phyloP scores from a whole-genome alignment of 2,329 filamentous ascomycete species.

The Stagonosporopsis chrysanthemi region DNA sequence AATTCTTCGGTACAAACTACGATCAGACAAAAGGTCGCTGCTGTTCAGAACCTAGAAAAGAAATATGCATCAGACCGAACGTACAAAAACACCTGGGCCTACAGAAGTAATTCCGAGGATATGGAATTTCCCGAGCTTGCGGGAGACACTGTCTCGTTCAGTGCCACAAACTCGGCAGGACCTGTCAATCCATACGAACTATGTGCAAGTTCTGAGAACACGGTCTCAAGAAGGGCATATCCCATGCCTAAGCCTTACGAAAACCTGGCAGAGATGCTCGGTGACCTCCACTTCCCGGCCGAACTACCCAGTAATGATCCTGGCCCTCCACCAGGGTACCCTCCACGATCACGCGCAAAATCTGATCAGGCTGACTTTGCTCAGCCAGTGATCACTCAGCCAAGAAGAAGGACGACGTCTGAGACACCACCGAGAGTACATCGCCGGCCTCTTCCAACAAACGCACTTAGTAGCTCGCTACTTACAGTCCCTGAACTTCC shows the following conservation, averaged over 20 bases:
- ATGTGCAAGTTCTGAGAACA: background rate
- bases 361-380: background rate
- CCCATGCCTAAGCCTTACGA: background rate
- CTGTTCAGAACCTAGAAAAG: background rate
- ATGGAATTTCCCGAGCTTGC: conserved; percentile 18
- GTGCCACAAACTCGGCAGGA: conserved; percentile 29
- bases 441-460: conserved; percentile 12
- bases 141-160: conserved; percentile 21
- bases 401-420: conserved; percentile 1
- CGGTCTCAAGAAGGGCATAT: background rate
- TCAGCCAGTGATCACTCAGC: background rate
- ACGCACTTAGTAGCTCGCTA: conserved; percentile 15
- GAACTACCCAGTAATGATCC: conserved; percentile 19
- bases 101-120: background rate
- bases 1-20: too few relatives aligned
- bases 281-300: conserved; percentile 17
- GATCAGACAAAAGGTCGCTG: background rate
- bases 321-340: conserved; percentile 11
- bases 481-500: background rate
- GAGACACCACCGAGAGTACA: background rate
- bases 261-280: conserved; percentile 18
- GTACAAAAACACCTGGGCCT: background rate
- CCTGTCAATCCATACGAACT: conserved; percentile 31
- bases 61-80: background rate
- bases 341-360: background rate